Evolutionary conservation across 805 yeast genomes (phyloP).

Genomic region (Tetrapisispora nanseiensis): DNA sequence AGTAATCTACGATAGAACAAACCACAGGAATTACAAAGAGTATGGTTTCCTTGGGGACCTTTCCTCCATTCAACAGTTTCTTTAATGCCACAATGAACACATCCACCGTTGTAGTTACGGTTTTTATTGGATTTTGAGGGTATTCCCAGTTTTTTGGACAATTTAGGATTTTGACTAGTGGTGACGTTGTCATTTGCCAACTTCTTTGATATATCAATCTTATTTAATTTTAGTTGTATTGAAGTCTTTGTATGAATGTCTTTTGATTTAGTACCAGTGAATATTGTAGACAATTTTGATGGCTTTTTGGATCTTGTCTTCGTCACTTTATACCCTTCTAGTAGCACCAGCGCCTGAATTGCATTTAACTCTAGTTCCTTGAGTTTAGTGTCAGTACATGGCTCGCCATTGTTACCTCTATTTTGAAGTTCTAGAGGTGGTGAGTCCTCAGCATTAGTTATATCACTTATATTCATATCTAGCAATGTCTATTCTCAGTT

Average conservation of each 20-base stretch:
- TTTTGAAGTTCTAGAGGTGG: too few species aligned
- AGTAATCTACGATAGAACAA: not conserved
- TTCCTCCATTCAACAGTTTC: constrained; percentile 2
- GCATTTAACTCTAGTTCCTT: not conserved
- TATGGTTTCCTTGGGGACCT: constrained; percentile 1
- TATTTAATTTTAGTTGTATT: too few species aligned
- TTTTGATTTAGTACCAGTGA: too few species aligned
- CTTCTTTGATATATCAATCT: too few species aligned
- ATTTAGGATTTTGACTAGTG: not conserved
- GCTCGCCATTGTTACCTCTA: too few species aligned
- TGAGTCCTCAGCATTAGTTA: not conserved
- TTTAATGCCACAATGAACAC: constrained; percentile 1
- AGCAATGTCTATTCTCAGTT: not conserved
- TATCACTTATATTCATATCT: not conserved
- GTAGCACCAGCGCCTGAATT: not conserved
- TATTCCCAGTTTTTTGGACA: not conserved
- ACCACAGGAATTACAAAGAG: not conserved
- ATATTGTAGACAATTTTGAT: not conserved
- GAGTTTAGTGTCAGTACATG: not conserved
- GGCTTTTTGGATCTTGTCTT: not conserved
- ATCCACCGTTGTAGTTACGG: constrained; percentile 1
- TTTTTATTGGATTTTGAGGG: constrained; percentile 1
- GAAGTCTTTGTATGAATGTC: too few species aligned
- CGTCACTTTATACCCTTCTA: not conserved
- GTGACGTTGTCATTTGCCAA: not conserved